A percentile compares a stretch with the other conserved stretches of the same genome.
Conservation (phyloP, 2,329 filamentous ascomycete genomes). For the Colletotrichum tofieldiae region DNA sequence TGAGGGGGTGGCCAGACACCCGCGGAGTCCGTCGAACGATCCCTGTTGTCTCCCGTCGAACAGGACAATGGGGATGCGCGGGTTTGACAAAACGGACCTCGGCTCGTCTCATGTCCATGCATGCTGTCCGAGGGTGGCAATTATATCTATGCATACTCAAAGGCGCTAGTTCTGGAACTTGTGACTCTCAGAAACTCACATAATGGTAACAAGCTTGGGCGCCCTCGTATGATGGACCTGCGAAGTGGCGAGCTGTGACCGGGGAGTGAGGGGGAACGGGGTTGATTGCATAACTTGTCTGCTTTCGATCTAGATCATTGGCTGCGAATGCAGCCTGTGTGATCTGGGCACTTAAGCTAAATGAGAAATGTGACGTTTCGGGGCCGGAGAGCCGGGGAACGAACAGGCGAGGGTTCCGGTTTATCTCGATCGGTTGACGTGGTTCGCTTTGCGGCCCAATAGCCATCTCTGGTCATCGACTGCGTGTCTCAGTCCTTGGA, state of each 20-base stretch:
- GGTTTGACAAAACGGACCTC: neutral
- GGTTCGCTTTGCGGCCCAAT: neutral
- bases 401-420: neutral
- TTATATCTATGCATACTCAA: neutral
- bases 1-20: neutral
- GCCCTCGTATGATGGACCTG: neutral
- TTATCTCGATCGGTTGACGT: conserved; percentile 2
- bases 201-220: neutral
- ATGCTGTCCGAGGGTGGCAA: neutral
- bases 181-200: neutral
- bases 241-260: neutral
- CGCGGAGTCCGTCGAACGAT: neutral
- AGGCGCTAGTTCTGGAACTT: neutral
- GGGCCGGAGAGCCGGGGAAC: neutral
- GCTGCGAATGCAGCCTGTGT: neutral
- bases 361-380: neutral
- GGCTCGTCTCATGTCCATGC: conserved; percentile 1
- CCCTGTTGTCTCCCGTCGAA: neutral
- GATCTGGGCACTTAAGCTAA: neutral
- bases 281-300: neutral
- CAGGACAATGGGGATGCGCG: neutral
- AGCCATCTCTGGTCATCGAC: neutral
- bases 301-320: neutral
- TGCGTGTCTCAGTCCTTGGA: neutral
- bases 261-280: neutral